phyloP scores from a whole-genome alignment of 2,329 filamentous ascomycete species.

The Pseudogymnoascus pannorum region DNA sequence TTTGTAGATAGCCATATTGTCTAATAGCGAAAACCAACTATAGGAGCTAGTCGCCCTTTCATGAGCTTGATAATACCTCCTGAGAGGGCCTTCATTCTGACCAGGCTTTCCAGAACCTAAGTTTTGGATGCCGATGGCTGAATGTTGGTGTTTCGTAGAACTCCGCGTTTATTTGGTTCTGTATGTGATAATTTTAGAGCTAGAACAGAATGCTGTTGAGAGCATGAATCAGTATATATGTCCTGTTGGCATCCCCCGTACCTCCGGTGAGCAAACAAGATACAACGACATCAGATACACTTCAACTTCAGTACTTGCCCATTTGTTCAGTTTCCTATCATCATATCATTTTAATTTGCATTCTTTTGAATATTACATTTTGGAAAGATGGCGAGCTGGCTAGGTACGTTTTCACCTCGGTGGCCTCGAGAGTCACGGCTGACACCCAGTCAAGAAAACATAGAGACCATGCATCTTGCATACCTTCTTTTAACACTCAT shows the following conservation, averaged over 20 bases:
- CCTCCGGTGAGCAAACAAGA: not conserved
- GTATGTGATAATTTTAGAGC: not conserved
- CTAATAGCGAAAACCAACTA: not conserved
- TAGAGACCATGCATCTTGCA: not conserved
- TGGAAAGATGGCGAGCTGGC: not conserved
- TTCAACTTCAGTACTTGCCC: not conserved
- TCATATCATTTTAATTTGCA: not conserved
- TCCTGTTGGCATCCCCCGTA: not conserved
- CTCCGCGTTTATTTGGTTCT: not conserved
- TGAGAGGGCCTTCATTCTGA: not conserved
- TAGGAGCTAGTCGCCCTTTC: no score
- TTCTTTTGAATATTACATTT: not conserved
- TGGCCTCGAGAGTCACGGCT: not conserved
- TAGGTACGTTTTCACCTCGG: not conserved
- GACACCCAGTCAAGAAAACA: not conserved
- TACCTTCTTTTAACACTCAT: not conserved
- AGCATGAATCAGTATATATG: constrained; percentile 7
- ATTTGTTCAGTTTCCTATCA: not conserved
- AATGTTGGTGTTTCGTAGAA: not conserved
- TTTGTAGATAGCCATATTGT: not conserved
- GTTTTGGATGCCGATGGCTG: not conserved
- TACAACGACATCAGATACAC: not conserved
- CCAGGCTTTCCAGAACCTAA: not conserved
- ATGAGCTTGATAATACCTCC: not conserved
- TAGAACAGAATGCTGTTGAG: not conserved